phyloP scores from a whole-genome alignment of 306 rosid species.

The Quercus gilva region DNA sequence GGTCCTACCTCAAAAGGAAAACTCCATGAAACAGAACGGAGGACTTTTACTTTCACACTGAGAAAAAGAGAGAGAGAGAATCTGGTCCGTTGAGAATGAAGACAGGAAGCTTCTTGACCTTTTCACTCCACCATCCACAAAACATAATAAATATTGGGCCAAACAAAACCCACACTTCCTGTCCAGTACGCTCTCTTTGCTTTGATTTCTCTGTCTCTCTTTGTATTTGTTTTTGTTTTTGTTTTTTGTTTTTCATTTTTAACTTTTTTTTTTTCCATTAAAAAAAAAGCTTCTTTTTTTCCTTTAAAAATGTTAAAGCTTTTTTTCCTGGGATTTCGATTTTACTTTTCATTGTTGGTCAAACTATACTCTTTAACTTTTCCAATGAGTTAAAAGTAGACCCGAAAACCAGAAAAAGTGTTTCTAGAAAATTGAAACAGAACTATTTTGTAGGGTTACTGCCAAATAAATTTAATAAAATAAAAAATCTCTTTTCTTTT shows the following conservation, averaged over 20 bases:
- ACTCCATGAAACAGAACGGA: slow-evolving; percentile 38
- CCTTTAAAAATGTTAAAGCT: neutral
- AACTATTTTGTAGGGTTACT: no score
- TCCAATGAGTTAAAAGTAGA: no score
- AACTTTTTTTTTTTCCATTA: neutral
- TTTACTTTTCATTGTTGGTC: neutral
- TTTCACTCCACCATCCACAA: neutral
- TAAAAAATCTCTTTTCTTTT: no score
- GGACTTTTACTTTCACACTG: slow-evolving; percentile 24
- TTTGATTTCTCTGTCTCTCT: neutral
- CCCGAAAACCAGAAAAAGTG: no score
- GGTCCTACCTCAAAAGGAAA: slow-evolving; percentile 16
- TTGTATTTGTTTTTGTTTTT: neutral
- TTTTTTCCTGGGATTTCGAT: neutral
- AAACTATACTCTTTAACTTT: no score
- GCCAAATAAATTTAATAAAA: no score
- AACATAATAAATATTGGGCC: neutral
- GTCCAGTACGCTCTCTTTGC: neutral
- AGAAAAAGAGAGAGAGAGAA: slow-evolving; percentile 3
- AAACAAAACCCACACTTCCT: neutral
- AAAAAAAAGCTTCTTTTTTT: neutral
- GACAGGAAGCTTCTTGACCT: slow-evolving; percentile 17
- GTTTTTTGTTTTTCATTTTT: neutral
- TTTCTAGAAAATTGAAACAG: no score
- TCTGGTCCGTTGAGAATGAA: slow-evolving; percentile 31